Evolutionary conservation across 1,284 basidiomycete species (phyloP).

Genomic region (Crepidotus sp.): DNA sequence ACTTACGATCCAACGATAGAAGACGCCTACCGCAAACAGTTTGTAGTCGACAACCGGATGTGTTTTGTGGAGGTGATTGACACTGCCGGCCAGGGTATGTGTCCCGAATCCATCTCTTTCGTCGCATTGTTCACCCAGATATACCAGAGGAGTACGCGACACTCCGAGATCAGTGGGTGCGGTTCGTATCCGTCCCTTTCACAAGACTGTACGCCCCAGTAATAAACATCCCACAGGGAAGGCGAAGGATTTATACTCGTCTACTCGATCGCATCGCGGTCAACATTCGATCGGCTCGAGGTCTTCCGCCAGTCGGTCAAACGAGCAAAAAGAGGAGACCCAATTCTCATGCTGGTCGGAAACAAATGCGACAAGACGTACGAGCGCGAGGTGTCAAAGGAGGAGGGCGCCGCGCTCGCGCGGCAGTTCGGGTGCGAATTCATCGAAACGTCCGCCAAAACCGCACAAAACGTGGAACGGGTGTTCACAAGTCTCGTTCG

Average conservation of each 20-base stretch:
- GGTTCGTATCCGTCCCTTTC: conserved; percentile 44
- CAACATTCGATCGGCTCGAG: conserved; percentile 90
- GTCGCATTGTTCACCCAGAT: conserved; percentile 17
- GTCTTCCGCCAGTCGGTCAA: conserved; percentile 93
- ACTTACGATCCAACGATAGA: conserved; percentile 92
- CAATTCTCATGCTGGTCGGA: conserved; percentile 83
- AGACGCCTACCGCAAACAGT: conserved; percentile 88
- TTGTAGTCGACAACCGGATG: conserved; percentile 86
- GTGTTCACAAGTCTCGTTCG: conserved; percentile 90
- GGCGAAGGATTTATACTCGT: conserved; percentile 98
- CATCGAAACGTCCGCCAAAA: conserved; percentile 95
- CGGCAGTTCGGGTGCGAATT: conserved; percentile 88
- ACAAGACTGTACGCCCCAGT: too few relatives aligned
- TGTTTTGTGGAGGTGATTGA: conserved; percentile 91
- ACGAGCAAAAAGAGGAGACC: conserved; percentile 84
- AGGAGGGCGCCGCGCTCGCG: conserved; percentile 84
- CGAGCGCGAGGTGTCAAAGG: conserved; percentile 79
- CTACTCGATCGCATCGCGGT: conserved; percentile 93
- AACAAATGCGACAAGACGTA: conserved; percentile 87
- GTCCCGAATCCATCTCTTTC: conserved; percentile 22
- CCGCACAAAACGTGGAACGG: conserved; percentile 89
- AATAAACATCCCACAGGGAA: conserved; percentile 49
- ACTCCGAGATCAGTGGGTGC: conserved; percentile 97
- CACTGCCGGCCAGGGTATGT: conserved; percentile 86
- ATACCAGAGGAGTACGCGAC: conserved; percentile 88